These are phyloP conservation scores for Lipomyces starkeyi DNA, from an alignment of 805 yeast species.

Conservation along the genomic window DNA sequence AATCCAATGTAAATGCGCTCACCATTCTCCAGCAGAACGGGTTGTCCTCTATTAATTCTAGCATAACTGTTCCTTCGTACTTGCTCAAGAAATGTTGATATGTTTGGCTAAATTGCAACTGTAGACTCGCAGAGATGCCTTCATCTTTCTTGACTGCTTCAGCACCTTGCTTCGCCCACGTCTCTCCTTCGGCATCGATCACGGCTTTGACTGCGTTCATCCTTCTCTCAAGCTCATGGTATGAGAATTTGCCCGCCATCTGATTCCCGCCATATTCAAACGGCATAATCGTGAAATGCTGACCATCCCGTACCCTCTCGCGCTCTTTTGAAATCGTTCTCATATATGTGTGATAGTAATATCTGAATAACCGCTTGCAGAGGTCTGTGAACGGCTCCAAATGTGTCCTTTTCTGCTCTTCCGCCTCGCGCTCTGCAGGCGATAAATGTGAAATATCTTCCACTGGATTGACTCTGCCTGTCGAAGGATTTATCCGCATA, in stretches of 20 bases:
- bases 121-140: conserved; percentile 17
- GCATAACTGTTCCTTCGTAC: conserved; percentile 24
- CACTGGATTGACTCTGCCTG: conserved; percentile 5
- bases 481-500: conserved; percentile 3
- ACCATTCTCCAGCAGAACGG: conserved; percentile 26
- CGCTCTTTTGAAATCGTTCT: conserved; percentile 9
- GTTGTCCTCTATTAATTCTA: conserved; percentile 24
- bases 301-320: not conserved
- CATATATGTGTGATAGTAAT: conserved; percentile 19
- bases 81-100: not conserved
- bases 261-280: conserved; percentile 18
- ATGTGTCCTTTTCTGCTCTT: not conserved
- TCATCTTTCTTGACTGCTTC: conserved; percentile 2
- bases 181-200: conserved; percentile 21
- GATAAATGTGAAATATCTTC: not conserved
- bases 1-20: not conserved
- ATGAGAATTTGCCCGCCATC: conserved; percentile 21
- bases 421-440: not conserved
- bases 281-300: conserved; percentile 16
- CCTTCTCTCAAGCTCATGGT: conserved; percentile 18
- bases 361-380: conserved; percentile 20
- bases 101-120: conserved; percentile 4
- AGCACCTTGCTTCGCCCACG: conserved; percentile 24
- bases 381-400: conserved; percentile 22
- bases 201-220: conserved; percentile 11